Conservation (phyloP, 805 yeast genomes). For the Priceomyces melissophilus region DNA sequence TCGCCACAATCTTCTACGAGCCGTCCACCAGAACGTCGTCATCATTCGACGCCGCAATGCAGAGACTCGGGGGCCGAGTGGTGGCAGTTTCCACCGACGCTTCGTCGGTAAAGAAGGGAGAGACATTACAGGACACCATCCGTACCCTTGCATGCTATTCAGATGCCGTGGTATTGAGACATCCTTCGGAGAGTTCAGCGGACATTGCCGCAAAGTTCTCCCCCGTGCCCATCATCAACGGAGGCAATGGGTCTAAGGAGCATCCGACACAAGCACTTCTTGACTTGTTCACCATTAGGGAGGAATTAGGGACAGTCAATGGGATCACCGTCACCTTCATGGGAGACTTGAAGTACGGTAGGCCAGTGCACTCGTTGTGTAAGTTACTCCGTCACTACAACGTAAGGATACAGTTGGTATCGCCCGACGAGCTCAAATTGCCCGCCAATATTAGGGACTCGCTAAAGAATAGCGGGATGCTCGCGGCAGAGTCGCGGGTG, state of each 20-base stretch:
- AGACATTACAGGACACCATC: slow-evolving; percentile 93
- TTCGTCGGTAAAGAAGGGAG: slow-evolving; percentile 98
- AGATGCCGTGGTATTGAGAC: slow-evolving; percentile 96
- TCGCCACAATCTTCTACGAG: slow-evolving; percentile 95
- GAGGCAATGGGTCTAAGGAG: slow-evolving; percentile 97
- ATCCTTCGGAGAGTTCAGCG: slow-evolving; percentile 89
- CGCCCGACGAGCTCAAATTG: slow-evolving; percentile 83
- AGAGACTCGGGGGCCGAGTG: slow-evolving; percentile 97
- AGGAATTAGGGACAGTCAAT: slow-evolving; percentile 96
- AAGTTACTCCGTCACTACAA: slow-evolving; percentile 87
- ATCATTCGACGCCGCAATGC: slow-evolving; percentile 99
- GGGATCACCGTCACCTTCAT: slow-evolving; percentile 97
- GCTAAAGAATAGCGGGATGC: slow-evolving; percentile 64
- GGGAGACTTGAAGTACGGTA: slow-evolving; percentile 98
- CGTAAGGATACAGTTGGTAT: slow-evolving; percentile 85
- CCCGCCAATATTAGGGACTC: slow-evolving; percentile 72
- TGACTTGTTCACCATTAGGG: slow-evolving; percentile 97
- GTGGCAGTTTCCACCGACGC: slow-evolving; percentile 79
- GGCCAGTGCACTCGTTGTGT: slow-evolving; percentile 97
- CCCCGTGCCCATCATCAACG: slow-evolving; percentile 95
- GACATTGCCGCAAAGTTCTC: slow-evolving; percentile 94
- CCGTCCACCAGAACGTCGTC: slow-evolving; percentile 97
- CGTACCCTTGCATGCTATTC: slow-evolving; percentile 93
- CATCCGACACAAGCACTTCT: slow-evolving; percentile 99
- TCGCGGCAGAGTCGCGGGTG: slow-evolving; percentile 67